Conservation (phyloP, 139 green algal genomes). For the Chlorella sp. region DNA sequence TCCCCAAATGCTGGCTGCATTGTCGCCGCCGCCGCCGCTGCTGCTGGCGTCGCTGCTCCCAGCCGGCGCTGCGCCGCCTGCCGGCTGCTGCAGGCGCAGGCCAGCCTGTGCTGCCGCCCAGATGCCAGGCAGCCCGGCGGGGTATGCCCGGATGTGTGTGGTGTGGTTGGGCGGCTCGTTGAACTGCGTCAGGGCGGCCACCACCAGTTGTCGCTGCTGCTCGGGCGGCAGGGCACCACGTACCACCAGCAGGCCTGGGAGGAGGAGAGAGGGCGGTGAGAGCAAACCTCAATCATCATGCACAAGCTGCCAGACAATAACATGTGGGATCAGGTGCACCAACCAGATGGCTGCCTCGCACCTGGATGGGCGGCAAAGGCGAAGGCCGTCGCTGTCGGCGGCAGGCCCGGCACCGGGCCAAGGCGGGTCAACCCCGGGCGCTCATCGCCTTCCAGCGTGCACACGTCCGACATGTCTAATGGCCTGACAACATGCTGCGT, state of each 20-base stretch:
- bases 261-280: not conserved
- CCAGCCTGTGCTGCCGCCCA: constrained; percentile 63
- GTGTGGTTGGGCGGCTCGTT: constrained; percentile 65
- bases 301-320: too few species aligned
- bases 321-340: too few species aligned
- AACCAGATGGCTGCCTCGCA: not conserved
- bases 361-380: constrained; percentile 35
- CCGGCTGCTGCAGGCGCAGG: constrained; percentile 24
- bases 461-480: constrained; percentile 62
- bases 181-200: constrained; percentile 47
- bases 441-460: constrained; percentile 14
- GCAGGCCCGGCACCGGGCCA: not conserved
- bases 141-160: constrained; percentile 61
- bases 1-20: not conserved
- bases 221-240: constrained; percentile 41
- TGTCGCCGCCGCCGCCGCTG: not conserved
- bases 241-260: constrained; percentile 67
- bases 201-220: constrained; percentile 52
- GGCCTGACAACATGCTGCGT: constrained; percentile 32
- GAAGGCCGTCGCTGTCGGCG: constrained; percentile 16
- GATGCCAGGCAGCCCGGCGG: constrained; percentile 43
- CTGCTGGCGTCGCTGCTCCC: constrained; percentile 22
- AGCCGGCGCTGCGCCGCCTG: too few species aligned
- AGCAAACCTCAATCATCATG: too few species aligned
- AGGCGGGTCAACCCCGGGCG: not conserved